These are phyloP conservation scores for Colletotrichum kahawae DNA, from an alignment of 2,329 filamentous ascomycete species.

Conservation along the genomic window DNA sequence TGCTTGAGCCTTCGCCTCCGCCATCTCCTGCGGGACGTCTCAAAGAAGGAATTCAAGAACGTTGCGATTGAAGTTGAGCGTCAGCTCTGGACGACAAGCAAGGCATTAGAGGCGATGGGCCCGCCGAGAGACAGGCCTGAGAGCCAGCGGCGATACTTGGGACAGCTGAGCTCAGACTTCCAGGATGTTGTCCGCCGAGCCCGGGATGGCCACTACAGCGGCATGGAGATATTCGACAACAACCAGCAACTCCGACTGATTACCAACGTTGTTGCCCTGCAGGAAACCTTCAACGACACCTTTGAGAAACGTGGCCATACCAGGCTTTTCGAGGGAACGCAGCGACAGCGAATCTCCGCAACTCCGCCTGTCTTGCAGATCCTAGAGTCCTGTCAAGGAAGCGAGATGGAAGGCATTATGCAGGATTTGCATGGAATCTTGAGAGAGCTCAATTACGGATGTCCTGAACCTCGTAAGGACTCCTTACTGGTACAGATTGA, in stretches of 20 bases:
- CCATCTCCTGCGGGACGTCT: slow-evolving; percentile 31
- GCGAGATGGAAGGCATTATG: neutral
- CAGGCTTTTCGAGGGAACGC: neutral
- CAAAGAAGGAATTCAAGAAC: slow-evolving; percentile 30
- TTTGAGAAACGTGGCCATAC: slow-evolving; percentile 30
- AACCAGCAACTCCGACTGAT: slow-evolving; percentile 36
- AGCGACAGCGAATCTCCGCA: neutral
- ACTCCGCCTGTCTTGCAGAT: neutral
- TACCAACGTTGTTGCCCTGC: slow-evolving; percentile 40
- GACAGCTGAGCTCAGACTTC: slow-evolving; percentile 37
- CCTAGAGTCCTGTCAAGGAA: neutral
- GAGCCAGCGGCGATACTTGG: slow-evolving; percentile 40
- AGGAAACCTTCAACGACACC: slow-evolving; percentile 36
- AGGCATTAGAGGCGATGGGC: slow-evolving; percentile 33
- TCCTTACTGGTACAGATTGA: slow-evolving; percentile 38
- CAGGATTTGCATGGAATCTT: slow-evolving; percentile 12
- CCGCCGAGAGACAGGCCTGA: slow-evolving; percentile 27
- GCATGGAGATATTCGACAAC: slow-evolving; percentile 32
- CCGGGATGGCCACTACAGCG: slow-evolving; percentile 40
- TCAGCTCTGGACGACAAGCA: neutral
- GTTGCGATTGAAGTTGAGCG: neutral
- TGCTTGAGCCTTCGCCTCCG: neutral
- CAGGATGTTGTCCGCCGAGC: slow-evolving; percentile 31
- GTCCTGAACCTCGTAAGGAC: slow-evolving; percentile 8
- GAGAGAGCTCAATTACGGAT: slow-evolving; percentile 10